Evolutionary conservation across 306 rosid species (phyloP).

Genomic region (Medicago truncatula): DNA sequence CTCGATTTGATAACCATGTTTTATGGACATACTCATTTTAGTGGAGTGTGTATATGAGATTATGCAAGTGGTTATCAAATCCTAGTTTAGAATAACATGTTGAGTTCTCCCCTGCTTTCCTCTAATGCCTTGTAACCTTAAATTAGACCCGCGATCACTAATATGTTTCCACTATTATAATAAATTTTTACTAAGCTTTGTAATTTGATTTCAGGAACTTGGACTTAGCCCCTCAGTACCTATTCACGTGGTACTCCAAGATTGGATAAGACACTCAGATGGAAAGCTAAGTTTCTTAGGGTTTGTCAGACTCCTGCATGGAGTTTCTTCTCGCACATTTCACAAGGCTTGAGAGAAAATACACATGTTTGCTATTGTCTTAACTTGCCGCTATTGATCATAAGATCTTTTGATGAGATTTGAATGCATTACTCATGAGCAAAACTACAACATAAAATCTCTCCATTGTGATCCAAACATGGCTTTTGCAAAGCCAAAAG

Average conservation of each 20-base stretch:
- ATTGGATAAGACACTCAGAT: constrained; percentile 87
- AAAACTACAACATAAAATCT: constrained; percentile 41
- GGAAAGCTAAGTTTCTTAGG: constrained; percentile 92
- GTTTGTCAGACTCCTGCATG: constrained; percentile 81
- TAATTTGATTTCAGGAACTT: constrained; percentile 65
- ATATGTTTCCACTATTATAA: background rate
- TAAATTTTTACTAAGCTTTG: constrained; percentile 26
- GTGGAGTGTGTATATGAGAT: constrained; percentile 4
- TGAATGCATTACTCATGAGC: constrained; percentile 40
- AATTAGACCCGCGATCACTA: constrained; percentile 9
- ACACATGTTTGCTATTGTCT: constrained; percentile 32
- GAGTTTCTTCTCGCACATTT: constrained; percentile 63
- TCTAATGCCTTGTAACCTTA: background rate
- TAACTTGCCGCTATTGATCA: constrained; percentile 42
- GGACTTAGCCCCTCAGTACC: constrained; percentile 87
- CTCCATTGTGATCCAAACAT: constrained; percentile 41
- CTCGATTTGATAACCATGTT: background rate
- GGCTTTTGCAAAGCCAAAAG: constrained; percentile 41
- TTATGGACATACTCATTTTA: background rate
- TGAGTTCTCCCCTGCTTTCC: background rate
- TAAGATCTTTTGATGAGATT: constrained; percentile 32
- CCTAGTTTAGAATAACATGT: background rate
- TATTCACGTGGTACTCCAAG: constrained; percentile 87
- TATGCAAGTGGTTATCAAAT: background rate
- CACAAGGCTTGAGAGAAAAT: constrained; percentile 63